Evolutionary conservation across 2,329 filamentous ascomycete species (phyloP), one percentile per base, ranked within the genome.

Genomic region (Colletotrichum orbiculare): DNA sequence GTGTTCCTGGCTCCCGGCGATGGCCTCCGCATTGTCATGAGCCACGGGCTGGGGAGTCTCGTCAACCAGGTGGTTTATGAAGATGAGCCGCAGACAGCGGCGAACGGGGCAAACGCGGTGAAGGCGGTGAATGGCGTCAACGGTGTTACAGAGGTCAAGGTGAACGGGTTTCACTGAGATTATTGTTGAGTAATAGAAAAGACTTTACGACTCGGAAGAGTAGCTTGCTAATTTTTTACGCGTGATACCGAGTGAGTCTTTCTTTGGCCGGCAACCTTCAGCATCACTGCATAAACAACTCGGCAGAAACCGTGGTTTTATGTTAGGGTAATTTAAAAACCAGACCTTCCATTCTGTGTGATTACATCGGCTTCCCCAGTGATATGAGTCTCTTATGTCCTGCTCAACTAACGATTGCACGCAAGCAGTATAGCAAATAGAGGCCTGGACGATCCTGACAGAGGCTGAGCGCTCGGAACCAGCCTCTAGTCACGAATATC

Each of bases 1-100:
- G 55, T 59, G 17, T 71, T 71, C 33, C 47, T 71, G 8, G 62
- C 60, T 25, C 53, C 63, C 1, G 69, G 70, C 1, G 67, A 68
- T 2, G 64, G 66, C 13, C 46, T 69, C 6, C 46, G 57, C 4
- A 60, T 71, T 8, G 58, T 54, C 5, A 73, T 72, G 54, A 67
- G 60, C 38, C 66, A 65, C 8, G 69, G 70, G 0, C 53, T 72
- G 2, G 71, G 71, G 6, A 73, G 71, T 11, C 48, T 72, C 25
- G 66, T 66, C 1, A 73, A 72, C 42, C 47, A 58, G 3, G 61
- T 73, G 8, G 47, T 46, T 12, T 64, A 64, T 8, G 64, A 64
- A 47, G 46, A 50, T 0, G 64, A 49, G 11, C 55, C 50, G 2
- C 46, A 42, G 2, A 34, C 38, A 11, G 5, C 11, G 1, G 2